Evolutionary conservation across 441 rosid genomes (phyloP), one percentile per base, ranked within the genome.

Genomic region (Arabidopsis lyrata): DNA sequence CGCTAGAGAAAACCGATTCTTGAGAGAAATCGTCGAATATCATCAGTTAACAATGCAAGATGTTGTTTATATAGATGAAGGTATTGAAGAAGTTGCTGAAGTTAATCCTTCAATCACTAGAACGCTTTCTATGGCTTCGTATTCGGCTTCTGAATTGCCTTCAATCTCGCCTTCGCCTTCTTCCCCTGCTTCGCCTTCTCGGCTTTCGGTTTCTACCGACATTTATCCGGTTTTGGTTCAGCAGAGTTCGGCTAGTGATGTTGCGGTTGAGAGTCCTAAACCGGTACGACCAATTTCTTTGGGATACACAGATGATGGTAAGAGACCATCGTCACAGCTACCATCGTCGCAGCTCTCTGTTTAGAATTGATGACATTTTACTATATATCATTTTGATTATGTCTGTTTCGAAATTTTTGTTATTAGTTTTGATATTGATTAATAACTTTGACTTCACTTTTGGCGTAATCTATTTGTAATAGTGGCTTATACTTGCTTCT

Each of bases 31-130:
- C 12, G 92, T 95, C 1, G 99, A 95, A 64, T 95, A 93, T 81
- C 97, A 95, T 76, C 99, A 95, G 39, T 85, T 95, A 27, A 93
- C 95, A 6, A 93, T 90, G 99, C 99, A 95, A 82, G 97, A 93
- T 74, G 86, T 95, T 34, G 98, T 95, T 31, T 95, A 91, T 60
- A 78, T 95, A 3, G 95, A 95, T 16, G 98, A 95, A 73, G 88
- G 93, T 34, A 86, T 74, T 35, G 97, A 92, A 83, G 97, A 95
- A 83, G 92, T 86, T 8, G 80, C 90, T 8, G 95, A 91, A 80
- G 92, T 90, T 27, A 86, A 83, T 73, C 97, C 98, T 18, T 56
- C 81, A 0, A 55, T 74, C 14, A 61, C 88, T 11, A 81, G 82
- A 67, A 79, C 85, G 53, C 82, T 89, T 7, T 83, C 86, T 0